Percentiles rank a stretch among this genome's conserved stretches.
phyloP scores from a whole-genome alignment of 441 rosid genomes.

The Adansonia grandidieri region DNA sequence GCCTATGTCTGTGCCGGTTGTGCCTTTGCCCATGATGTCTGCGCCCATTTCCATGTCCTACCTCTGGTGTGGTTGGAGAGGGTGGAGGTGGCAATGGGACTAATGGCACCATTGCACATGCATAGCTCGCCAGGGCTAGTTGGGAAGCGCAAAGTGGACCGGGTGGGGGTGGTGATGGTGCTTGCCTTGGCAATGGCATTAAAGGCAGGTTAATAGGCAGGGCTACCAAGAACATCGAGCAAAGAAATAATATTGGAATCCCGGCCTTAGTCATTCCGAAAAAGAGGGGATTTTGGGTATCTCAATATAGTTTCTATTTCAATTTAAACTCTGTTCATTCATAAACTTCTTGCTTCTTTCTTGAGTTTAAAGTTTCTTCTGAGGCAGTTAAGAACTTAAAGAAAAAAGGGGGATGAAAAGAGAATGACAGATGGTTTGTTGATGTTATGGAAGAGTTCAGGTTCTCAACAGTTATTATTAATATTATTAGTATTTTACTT shows the following conservation, averaged over 20 bases:
- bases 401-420: background rate
- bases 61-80: background rate
- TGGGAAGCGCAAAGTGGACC: conserved; percentile 20
- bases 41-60: background rate
- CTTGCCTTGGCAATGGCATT: background rate
- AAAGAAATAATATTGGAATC: background rate
- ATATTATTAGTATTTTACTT: background rate
- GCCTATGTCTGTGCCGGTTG: background rate
- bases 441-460: conserved; percentile 11
- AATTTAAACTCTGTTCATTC: conserved; percentile 17
- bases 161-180: background rate
- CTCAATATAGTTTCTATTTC: background rate
- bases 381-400: background rate
- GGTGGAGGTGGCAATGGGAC: background rate
- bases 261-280: background rate
- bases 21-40: background rate
- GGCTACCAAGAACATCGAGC: background rate
- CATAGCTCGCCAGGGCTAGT: conserved; percentile 22
- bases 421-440: conserved; percentile 13
- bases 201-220: background rate
- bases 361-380: background rate
- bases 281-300: background rate
- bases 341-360: conserved; percentile 1
- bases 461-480: background rate
- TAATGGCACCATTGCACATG: conserved; percentile 1